Base-by-base conservation (phyloP, 495 filamentous ascomycete genomes). In the Symbiotaphrina buchneri region DNA sequence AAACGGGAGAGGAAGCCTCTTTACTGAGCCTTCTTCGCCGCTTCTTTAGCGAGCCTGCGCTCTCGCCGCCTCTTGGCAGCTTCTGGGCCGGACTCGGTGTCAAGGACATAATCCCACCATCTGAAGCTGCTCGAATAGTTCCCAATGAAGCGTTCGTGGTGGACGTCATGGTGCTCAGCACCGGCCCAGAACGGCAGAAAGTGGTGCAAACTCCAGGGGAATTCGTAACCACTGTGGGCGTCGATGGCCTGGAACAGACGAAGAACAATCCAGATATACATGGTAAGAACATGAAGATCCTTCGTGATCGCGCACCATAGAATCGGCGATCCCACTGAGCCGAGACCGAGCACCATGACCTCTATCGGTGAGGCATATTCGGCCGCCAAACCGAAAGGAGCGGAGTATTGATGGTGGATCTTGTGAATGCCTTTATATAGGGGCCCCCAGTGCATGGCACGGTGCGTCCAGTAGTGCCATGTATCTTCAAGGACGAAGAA, bases 341-440 rank as follows among this genome's bases (percentile, higher is more conserved):
- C 87, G 24, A 90, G 62, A n/a, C 83, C 87, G n/a, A 97, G 71
- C 26, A 85, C 63, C 80, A 94, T 87, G 35, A 87, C 81, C 53
- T 97, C 87, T 39, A 97, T 93, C 0, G 87, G 87, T 26, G 84
- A 94, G 1, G 87, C 87, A 53, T 95, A 97, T 56, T 97, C 87
- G 23, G 87, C 87, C 13, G 90, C 83, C 28, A 97, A 61, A 35
- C 87, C 87, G 46, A 97, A 97, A 10, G 87, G 87, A 5, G 87
- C 90, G 10, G 83, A 91, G 58, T 97, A 97, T 40, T 80, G 81
- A 59, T 97, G 87, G 57, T 97, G 87, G 33, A 97, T 85, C 59
- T 97, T 97, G 65, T 97, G 87, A 34, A 97, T 77, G 41, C 67
- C 61, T 53, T 74, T 85, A 66, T 97, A 97, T 4, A 97, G 70